phyloP scores from a whole-genome alignment of 1,139 yeast genomes.

The Nematodospora anomalae region DNA sequence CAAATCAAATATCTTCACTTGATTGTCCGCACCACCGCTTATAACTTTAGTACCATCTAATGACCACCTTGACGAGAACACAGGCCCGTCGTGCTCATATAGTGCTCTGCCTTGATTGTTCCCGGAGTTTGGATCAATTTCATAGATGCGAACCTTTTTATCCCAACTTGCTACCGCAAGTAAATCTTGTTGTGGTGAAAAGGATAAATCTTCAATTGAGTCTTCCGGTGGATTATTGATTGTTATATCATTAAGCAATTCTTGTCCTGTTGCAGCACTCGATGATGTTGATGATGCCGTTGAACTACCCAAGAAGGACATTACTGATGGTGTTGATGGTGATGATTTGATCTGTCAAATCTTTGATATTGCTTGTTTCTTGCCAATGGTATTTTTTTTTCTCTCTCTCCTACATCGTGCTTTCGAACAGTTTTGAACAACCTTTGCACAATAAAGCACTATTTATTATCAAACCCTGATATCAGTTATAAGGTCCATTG shows the following conservation, averaged over 20 bases:
- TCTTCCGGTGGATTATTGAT: conserved; percentile 89
- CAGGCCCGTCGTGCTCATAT: conserved; percentile 90
- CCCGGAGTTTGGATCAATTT: conserved; percentile 66
- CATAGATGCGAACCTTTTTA: conserved; percentile 90
- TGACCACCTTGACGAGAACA: conserved; percentile 78
- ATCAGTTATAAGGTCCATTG: too few relatives aligned
- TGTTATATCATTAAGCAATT: conserved; percentile 72
- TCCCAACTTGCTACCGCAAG: conserved; percentile 92
- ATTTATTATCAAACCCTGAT: too few relatives aligned
- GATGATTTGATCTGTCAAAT: too few relatives aligned
- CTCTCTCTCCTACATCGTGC: too few relatives aligned
- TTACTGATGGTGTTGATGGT: conserved; percentile 9
- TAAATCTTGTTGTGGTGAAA: conserved; percentile 89
- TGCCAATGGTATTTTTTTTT: too few relatives aligned
- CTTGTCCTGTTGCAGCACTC: conserved; percentile 61
- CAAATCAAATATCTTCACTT: conserved; percentile 80
- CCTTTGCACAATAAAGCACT: too few relatives aligned
- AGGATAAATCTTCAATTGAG: conserved; percentile 80
- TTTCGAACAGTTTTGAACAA: too few relatives aligned
- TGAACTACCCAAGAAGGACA: conserved; percentile 32
- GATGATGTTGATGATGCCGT: conserved; percentile 18
- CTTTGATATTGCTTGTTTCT: too few relatives aligned
- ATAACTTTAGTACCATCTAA: conserved; percentile 83
- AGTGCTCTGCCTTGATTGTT: conserved; percentile 83
- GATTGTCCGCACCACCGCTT: conserved; percentile 93